phyloP scores from a whole-genome alignment of 441 rosid species.

The Euphorbia corollata region DNA sequence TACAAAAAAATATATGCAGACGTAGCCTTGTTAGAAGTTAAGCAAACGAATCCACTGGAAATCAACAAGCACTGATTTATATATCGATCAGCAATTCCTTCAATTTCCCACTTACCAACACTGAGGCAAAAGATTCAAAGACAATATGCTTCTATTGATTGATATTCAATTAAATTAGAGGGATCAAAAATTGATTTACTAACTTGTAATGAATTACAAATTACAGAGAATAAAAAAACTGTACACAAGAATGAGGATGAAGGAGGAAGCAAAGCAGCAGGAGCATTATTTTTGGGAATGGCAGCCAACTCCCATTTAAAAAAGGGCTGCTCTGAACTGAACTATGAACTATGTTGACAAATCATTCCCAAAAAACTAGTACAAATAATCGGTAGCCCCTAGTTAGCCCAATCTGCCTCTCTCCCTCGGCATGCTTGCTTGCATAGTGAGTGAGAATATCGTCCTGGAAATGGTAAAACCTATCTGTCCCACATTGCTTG shows the following conservation, averaged over 20 bases:
- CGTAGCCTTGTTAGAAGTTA: neutral
- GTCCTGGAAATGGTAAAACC: neutral
- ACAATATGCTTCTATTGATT: conserved; percentile 15
- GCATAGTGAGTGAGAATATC: neutral
- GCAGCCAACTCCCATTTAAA: conserved; percentile 39
- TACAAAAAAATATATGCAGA: neutral
- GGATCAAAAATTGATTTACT: conserved; percentile 24
- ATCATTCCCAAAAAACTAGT: conserved; percentile 41
- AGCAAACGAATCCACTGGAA: neutral
- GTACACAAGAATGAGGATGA: conserved; percentile 64
- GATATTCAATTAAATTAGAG: conserved; percentile 11
- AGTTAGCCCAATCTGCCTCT: conserved; percentile 16
- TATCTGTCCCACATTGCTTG: conserved; percentile 77
- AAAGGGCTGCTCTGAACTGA: conserved; percentile 34
- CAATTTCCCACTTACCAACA: neutral
- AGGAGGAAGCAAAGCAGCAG: conserved; percentile 20
- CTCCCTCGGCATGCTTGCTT: too few species aligned
- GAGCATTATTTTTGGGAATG: conserved; percentile 34
- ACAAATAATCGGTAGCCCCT: conserved; percentile 13
- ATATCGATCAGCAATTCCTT: neutral
- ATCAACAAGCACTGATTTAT: too few species aligned
- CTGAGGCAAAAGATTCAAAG: neutral
- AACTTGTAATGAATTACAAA: conserved; percentile 43
- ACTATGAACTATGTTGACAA: conserved; percentile 15
- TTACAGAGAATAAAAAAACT: conserved; percentile 26